Percentiles rank a stretch among this genome's conserved stretches.
These are phyloP conservation scores for Fusarium xylarioides DNA, from an alignment of 2,329 filamentous ascomycete species.

Conservation along the genomic window DNA sequence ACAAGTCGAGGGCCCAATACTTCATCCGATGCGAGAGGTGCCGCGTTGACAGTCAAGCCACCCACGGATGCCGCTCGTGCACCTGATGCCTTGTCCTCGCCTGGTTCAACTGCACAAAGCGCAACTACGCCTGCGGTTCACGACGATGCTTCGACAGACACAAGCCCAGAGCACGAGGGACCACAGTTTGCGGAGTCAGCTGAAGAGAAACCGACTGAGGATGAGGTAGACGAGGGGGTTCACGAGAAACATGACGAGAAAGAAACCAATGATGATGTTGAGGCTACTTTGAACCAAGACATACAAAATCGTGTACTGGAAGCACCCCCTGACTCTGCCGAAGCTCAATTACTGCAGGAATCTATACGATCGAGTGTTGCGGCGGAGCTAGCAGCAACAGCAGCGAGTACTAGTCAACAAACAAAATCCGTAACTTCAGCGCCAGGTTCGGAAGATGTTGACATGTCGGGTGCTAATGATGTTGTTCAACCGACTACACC, in stretches of 20 bases:
- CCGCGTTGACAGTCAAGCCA: conserved; percentile 45
- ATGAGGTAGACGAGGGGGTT: conserved; percentile 45
- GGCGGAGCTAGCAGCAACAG: neutral
- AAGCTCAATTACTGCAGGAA: conserved; percentile 58
- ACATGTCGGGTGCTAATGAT: conserved; percentile 1
- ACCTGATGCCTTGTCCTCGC: conserved; percentile 61
- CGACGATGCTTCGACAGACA: conserved; percentile 75
- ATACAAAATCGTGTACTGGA: conserved; percentile 36
- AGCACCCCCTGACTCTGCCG: conserved; percentile 45
- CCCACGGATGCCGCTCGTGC: conserved; percentile 49
- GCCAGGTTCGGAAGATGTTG: conserved; percentile 9
- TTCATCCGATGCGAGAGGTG: conserved; percentile 1
- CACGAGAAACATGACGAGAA: conserved; percentile 24
- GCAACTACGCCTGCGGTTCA: conserved; percentile 76
- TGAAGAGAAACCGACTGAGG: conserved; percentile 57
- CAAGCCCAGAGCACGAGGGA: conserved; percentile 76
- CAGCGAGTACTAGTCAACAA: conserved; percentile 1
- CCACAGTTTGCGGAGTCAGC: conserved; percentile 62
- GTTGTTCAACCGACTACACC: neutral
- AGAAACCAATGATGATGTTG: neutral
- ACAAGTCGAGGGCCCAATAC: neutral
- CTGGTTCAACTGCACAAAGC: conserved; percentile 75
- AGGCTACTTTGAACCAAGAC: conserved; percentile 26
- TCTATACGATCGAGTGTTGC: conserved; percentile 47
- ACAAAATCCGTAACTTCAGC: neutral